phyloP scores from a whole-genome alignment of 108 stramenopile species.

The Phaeodactylum tricornutum region DNA sequence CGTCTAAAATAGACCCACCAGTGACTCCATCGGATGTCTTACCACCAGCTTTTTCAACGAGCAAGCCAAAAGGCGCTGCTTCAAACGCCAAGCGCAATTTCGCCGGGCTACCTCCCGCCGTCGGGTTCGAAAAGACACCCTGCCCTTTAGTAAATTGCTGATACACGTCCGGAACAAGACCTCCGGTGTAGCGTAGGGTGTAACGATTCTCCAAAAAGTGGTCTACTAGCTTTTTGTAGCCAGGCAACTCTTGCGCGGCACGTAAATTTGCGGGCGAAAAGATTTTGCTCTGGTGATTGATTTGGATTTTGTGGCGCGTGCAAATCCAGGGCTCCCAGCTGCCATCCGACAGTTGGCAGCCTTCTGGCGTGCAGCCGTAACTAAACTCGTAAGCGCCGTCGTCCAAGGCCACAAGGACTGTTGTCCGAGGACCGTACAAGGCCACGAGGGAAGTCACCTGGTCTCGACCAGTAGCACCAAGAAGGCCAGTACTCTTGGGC shows the following conservation, averaged over 20 bases:
- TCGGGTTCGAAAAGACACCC: slow-evolving; percentile 86
- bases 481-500: slow-evolving; percentile 73
- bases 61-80: slow-evolving; percentile 80
- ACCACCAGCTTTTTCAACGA: slow-evolving; percentile 86
- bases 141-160: slow-evolving; percentile 79
- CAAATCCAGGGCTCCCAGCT: slow-evolving; percentile 49
- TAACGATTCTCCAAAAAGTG: slow-evolving; percentile 87
- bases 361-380: slow-evolving; percentile 44
- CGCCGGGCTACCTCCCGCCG: slow-evolving; percentile 74
- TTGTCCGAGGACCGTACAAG: slow-evolving; percentile 88
- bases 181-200: slow-evolving; percentile 83
- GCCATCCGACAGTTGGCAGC: slow-evolving; percentile 21
- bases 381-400: slow-evolving; percentile 64
- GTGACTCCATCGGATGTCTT: slow-evolving; percentile 62
- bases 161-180: slow-evolving; percentile 84
- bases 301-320: slow-evolving; percentile 40
- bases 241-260: slow-evolving; percentile 78
- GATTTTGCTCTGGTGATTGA: slow-evolving; percentile 58
- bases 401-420: slow-evolving; percentile 78
- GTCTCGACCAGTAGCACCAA: slow-evolving; percentile 81
- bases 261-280: slow-evolving; percentile 92
- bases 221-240: slow-evolving; percentile 74
- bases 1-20: slow-evolving; percentile 78
- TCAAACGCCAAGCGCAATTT: slow-evolving; percentile 92
- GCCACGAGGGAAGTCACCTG: slow-evolving; percentile 83